Evolutionary conservation across 495 filamentous ascomycete genomes (phyloP).

Genomic region (Penicillium soppii): DNA sequence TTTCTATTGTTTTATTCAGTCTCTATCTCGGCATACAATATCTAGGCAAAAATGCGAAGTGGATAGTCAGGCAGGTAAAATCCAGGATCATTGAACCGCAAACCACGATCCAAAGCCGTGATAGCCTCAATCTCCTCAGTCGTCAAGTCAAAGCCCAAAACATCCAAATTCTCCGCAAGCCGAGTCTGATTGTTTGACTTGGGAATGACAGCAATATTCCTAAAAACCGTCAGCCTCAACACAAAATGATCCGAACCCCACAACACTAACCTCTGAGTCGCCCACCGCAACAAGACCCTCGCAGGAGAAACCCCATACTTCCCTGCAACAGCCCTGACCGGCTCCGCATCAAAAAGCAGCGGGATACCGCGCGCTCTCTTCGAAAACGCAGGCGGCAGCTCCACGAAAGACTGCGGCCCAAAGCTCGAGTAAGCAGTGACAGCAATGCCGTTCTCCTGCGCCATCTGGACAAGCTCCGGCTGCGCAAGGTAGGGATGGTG

Average conservation of each 20-base stretch:
- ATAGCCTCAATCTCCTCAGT: slow-evolving; percentile 65
- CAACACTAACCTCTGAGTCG: slow-evolving; percentile 60
- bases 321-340: slow-evolving; percentile 60
- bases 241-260: background rate
- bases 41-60: background rate
- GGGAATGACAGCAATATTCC: slow-evolving; percentile 82
- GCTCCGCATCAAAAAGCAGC: slow-evolving; percentile 64
- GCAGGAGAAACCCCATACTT: slow-evolving; percentile 72
- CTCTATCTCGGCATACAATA: too few relatives aligned
- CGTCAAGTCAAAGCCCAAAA: slow-evolving; percentile 62
- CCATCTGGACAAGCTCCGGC: slow-evolving; percentile 65
- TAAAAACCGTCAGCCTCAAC: background rate
- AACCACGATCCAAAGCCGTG: slow-evolving; percentile 57
- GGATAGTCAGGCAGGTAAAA: slow-evolving; percentile 4
- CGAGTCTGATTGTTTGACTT: slow-evolving; percentile 66
- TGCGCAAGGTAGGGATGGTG: slow-evolving; percentile 92
- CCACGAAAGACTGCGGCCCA: slow-evolving; percentile 75
- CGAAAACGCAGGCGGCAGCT: slow-evolving; percentile 59
- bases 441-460: slow-evolving; percentile 66
- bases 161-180: slow-evolving; percentile 53
- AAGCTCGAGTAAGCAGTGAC: slow-evolving; percentile 89
- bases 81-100: slow-evolving; percentile 77
- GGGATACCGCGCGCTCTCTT: slow-evolving; percentile 63
- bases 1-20: too few relatives aligned
- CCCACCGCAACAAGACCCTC: slow-evolving; percentile 84